Conservation (phyloP, 1,139 yeast species). For the Yamadazyma sp. region DNA sequence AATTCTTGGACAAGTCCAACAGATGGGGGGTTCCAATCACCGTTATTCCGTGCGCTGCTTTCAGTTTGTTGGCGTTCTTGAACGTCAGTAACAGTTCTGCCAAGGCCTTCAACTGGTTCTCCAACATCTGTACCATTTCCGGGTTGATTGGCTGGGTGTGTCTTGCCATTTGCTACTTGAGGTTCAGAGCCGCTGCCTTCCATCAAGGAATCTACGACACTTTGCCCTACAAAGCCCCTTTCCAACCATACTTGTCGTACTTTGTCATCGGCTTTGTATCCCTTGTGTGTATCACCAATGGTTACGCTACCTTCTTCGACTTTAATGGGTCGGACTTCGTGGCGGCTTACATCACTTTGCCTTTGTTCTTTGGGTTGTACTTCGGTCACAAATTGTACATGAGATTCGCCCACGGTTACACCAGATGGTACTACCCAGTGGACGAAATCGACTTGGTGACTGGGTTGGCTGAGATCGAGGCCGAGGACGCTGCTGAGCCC, state of each 20-base stretch:
- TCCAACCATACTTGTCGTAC: conserved; percentile 46
- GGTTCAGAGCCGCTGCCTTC: conserved; percentile 55
- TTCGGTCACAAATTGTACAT: conserved; percentile 26
- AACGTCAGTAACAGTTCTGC: conserved; percentile 56
- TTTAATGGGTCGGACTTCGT: conserved; percentile 46
- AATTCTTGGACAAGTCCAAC: conserved; percentile 39
- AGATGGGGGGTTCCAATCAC: conserved; percentile 41
- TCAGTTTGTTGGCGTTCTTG: conserved; percentile 60
- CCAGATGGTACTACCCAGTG: conserved; percentile 20
- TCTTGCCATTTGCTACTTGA: conserved; percentile 45
- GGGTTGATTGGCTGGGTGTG: conserved; percentile 72
- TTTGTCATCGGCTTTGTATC: conserved; percentile 41
- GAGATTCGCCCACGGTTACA: conserved; percentile 26
- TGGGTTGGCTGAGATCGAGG: conserved; percentile 22
- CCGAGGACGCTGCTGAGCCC: conserved; percentile 22
- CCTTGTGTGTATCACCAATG: conserved; percentile 48
- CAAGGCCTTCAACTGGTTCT: conserved; percentile 62
- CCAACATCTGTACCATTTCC: conserved; percentile 69
- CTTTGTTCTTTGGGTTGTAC: conserved; percentile 18
- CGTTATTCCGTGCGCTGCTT: conserved; percentile 21
- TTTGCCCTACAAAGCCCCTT: conserved; percentile 39
- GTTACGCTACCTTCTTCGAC: conserved; percentile 51
- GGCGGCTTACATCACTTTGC: conserved; percentile 53
- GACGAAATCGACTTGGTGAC: conserved; percentile 19
- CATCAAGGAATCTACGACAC: conserved; percentile 29